Base-by-base conservation (phyloP, 371 early-diverging fungal species). In the Cokeromyces recurvatus region DNA sequence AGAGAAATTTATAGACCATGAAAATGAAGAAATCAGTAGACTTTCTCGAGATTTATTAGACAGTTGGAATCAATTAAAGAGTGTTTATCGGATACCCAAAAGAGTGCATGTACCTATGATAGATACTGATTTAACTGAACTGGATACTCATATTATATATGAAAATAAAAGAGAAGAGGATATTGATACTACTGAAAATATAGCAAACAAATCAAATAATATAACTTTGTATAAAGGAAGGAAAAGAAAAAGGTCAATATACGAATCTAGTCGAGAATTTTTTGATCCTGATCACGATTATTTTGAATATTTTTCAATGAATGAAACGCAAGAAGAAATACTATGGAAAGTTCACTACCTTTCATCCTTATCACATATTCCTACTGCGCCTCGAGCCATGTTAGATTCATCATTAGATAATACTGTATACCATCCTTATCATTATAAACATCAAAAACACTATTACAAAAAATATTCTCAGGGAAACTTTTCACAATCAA, bases 21-120 rank as follows among this genome's bases (percentile, higher is more conserved):
- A 65, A 12, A 73, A 78, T 32, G 59, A 67, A 32, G 63, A 63
- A 8, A 63, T 77, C 6, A 62, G 59, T 22, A 53, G 42, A 12
- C 46, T 70, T 48, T 64, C 77, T 1, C 45, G 61, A 8, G 50
- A 56, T 4, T 54, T 81, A 15, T 22, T 81, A 12, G 64, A 62
- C 4, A 57, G 67, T 35, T 81, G 81, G 81, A 66, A 61, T 35
- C 55, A 65, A 3, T 46, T 81, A 11, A 78, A 78, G 43, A 59
- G 69, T 38, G 64, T 71, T 0, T 81, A 81, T 43, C 65, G 77
- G 31, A 81, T 81, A 38, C 81, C 81, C 3, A 81, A 81, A 24
- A 38, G 67, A 56, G 43, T 42, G 0, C 52, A 52, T 11, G 38
- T 42, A 0, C 43, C 38, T 2, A 24, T 43, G n/a, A 46, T 37